phyloP scores from a whole-genome alignment of 2,329 filamentous ascomycete genomes.

The Boeremia lycopersici region DNA sequence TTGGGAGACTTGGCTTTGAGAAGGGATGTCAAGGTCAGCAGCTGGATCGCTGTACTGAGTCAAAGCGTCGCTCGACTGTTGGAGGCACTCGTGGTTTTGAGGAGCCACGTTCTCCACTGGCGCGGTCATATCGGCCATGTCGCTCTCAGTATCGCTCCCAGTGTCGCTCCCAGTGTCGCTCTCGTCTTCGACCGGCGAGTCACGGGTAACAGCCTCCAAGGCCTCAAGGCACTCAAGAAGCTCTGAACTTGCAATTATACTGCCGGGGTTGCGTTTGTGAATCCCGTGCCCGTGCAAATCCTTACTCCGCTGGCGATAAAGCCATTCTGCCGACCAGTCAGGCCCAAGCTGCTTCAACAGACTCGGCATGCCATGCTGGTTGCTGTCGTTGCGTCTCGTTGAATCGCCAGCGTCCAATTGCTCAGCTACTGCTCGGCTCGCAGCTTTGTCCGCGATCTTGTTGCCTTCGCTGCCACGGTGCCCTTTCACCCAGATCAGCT shows the following conservation, averaged over 20 bases:
- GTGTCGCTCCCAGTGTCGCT: too few species aligned
- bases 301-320: neutral
- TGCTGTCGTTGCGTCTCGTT: neutral
- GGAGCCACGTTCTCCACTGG: too few species aligned
- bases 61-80: too few species aligned
- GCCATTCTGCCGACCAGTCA: conserved; percentile 10
- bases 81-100: too few species aligned
- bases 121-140: too few species aligned
- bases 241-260: neutral
- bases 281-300: neutral
- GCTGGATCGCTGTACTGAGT: too few species aligned
- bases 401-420: neutral
- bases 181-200: too few species aligned
- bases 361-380: neutral
- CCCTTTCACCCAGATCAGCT: conserved; percentile 23
- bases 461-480: conserved; percentile 13
- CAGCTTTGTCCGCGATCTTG: conserved; percentile 6
- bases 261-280: too few species aligned
- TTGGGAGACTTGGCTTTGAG: too few species aligned
- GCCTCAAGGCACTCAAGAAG: neutral
- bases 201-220: neutral
- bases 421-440: neutral
- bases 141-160: too few species aligned
- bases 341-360: neutral
- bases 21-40: too few species aligned